Percentiles rank a stretch among this genome's conserved stretches.
These are phyloP conservation scores for Dimargaris cristalligena DNA, from an alignment of 192 early-diverging fungal genomes.

Conservation along the genomic window DNA sequence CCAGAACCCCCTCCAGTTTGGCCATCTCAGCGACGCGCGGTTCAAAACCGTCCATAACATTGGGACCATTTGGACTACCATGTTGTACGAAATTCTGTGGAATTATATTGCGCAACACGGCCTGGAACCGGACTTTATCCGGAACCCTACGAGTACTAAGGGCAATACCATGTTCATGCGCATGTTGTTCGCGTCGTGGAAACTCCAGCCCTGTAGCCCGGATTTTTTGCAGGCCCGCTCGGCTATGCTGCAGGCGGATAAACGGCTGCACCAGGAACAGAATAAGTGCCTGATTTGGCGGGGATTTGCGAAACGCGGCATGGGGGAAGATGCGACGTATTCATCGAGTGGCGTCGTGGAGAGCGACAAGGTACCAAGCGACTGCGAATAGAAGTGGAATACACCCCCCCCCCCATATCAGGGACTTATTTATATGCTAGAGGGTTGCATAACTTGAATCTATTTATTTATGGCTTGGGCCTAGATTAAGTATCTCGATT, in stretches of 20 bases:
- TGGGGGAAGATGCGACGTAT: slow-evolving; percentile 47
- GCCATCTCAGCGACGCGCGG: slow-evolving; percentile 13
- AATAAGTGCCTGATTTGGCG: slow-evolving; percentile 53
- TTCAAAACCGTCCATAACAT: slow-evolving; percentile 23
- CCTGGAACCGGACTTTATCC: not conserved
- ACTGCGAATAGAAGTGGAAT: too few relatives aligned
- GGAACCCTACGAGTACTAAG: slow-evolving; percentile 18
- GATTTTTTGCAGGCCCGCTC: slow-evolving; percentile 53
- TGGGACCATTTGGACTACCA: slow-evolving; percentile 28
- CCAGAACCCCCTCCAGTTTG: slow-evolving; percentile 13
- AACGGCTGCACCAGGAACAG: slow-evolving; percentile 37
- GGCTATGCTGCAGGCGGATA: slow-evolving; percentile 50
- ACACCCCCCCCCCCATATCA: too few relatives aligned
- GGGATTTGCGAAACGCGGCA: slow-evolving; percentile 78
- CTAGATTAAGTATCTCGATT: too few relatives aligned
- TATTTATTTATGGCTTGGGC: too few relatives aligned
- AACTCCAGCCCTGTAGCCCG: slow-evolving; percentile 56
- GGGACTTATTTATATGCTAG: too few relatives aligned
- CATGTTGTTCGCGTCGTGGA: slow-evolving; percentile 53
- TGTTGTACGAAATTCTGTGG: slow-evolving; percentile 32
- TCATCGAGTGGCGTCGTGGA: slow-evolving; percentile 16
- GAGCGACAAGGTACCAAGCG: slow-evolving; percentile 20
- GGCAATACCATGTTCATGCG: slow-evolving; percentile 54
- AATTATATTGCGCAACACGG: slow-evolving; percentile 22
- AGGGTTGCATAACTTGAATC: too few relatives aligned